Conservation (phyloP, 208 protist species). For the Wallacemonas sp. region DNA sequence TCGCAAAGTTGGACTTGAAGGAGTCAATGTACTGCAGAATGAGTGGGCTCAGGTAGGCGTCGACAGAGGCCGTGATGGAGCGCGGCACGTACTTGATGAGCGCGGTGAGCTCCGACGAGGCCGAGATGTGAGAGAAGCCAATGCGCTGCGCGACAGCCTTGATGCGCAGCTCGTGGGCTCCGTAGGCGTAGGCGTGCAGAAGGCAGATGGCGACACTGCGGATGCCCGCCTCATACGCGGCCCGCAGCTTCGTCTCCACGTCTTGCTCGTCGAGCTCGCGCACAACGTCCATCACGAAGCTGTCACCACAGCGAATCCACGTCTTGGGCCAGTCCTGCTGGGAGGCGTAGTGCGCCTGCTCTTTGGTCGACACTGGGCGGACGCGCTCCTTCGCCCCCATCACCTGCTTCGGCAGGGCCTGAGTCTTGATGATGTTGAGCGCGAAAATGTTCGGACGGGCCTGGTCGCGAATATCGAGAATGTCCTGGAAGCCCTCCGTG, state of each 20-base stretch:
- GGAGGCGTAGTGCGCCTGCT: constrained; percentile 30
- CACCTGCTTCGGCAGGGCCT: constrained; percentile 84
- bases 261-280: constrained; percentile 47
- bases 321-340: constrained; percentile 36
- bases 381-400: constrained; percentile 91
- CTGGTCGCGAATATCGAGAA: constrained; percentile 94
- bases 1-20: constrained; percentile 63
- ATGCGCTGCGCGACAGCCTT: constrained; percentile 79
- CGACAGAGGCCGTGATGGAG: constrained; percentile 93
- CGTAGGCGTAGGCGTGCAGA: constrained; percentile 93
- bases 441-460: constrained; percentile 94
- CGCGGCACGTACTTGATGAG: constrained; percentile 93
- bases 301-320: constrained; percentile 70
- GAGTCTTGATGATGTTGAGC: constrained; percentile 86
- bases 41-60: constrained; percentile 96
- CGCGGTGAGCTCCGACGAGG: constrained; percentile 91
- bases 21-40: constrained; percentile 84
- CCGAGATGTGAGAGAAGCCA: constrained; percentile 91
- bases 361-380: constrained; percentile 39
- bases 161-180: constrained; percentile 83
- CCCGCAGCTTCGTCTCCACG: constrained; percentile 41
- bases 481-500: constrained; percentile 93
- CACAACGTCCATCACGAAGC: constrained; percentile 71
- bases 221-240: constrained; percentile 73
- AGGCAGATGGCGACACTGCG: constrained; percentile 90